Evolutionary conservation across 495 filamentous ascomycete genomes (phyloP), one percentile per base, ranked within the genome.

Genomic region (Penicillium robsamsonii): DNA sequence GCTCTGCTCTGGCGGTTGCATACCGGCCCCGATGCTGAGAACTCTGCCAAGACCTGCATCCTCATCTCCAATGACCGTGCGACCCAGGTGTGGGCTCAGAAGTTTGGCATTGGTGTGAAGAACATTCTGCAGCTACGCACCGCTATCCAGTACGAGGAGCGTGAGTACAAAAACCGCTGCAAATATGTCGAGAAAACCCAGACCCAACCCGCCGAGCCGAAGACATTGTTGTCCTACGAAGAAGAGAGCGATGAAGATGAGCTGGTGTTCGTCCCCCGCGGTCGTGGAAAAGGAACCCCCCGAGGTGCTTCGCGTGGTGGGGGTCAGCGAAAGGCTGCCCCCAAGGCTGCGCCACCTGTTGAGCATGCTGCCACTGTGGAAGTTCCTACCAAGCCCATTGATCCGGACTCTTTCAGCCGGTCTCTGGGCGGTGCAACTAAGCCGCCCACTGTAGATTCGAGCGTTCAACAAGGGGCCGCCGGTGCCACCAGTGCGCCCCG

Each of bases 1-100:
- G 81, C 82, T 29, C 73, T 83, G 17, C 70, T 88, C 10, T 85
- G 84, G 79, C 78, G 79, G 43, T 74, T 87, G 22, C 79, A 87
- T 67, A 71, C 61, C 13, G 76, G 64, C 29, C 73, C 66, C 27
- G 79, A 72, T 58, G 73, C 70, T 9, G 70, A 61, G n/a, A 75
- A 67, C 29, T 66, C 62, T 44, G 73, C 64, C 29, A 75, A 67
- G 66, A 73, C 45, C 57, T 78, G 72, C 68, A 79, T 84, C 67
- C 61, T 82, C 68, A 73, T 88, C 22, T 83, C 81, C 38, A 87
- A 87, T 58, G 82, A 87, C 56, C 75, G 72, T 0, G 61, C 64
- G 50, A 83, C 82, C 9, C 74, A 81, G 46, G 60, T 73, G 2
- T 84, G 81, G 75, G 84, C 84, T 0, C 76, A 80, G 60, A 81